phyloP scores from a whole-genome alignment of 2,329 filamentous ascomycete genomes.

The Arthrobotrys sphaeroides region DNA sequence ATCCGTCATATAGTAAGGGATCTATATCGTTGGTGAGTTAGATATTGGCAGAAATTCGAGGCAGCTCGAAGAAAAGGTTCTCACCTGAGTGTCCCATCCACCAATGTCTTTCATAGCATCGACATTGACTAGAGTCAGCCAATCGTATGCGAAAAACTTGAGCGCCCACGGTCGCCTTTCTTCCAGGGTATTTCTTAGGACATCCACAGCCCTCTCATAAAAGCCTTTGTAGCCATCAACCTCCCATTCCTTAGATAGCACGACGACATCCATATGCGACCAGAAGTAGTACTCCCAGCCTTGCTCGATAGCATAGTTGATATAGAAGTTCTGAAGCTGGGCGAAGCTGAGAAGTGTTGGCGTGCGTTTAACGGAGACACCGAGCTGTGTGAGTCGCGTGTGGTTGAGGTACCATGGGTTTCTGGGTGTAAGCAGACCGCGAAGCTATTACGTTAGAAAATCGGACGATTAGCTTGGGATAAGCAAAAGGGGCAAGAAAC shows the following conservation, averaged over 20 bases:
- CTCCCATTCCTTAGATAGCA: slow-evolving; percentile 59
- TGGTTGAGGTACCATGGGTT: slow-evolving; percentile 70
- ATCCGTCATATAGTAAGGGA: slow-evolving; percentile 68
- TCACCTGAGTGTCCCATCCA: slow-evolving; percentile 69
- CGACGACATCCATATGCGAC: slow-evolving; percentile 68
- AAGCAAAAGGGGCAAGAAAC: background rate
- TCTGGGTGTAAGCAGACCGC: slow-evolving; percentile 65
- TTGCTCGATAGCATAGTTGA: slow-evolving; percentile 64
- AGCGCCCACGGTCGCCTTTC: slow-evolving; percentile 64
- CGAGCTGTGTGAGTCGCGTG: slow-evolving; percentile 63
- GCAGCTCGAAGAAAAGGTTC: background rate
- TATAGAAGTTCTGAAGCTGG: slow-evolving; percentile 68
- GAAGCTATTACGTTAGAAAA: slow-evolving; percentile 37
- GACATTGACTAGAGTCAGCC: slow-evolving; percentile 69
- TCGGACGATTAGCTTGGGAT: background rate
- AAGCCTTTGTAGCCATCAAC: background rate
- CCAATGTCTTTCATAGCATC: slow-evolving; percentile 66
- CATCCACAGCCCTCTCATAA: slow-evolving; percentile 43
- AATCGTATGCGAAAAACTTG: slow-evolving; percentile 70
- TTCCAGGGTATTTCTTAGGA: slow-evolving; percentile 60
- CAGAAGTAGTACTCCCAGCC: slow-evolving; percentile 67
- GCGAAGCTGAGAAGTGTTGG: slow-evolving; percentile 68
- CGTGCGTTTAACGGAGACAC: slow-evolving; percentile 66
- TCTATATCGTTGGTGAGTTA: slow-evolving; percentile 3
- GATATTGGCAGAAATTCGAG: background rate